phyloP scores from a whole-genome alignment of 352 stramenopile species.

The Phytophthora ramorum region DNA sequence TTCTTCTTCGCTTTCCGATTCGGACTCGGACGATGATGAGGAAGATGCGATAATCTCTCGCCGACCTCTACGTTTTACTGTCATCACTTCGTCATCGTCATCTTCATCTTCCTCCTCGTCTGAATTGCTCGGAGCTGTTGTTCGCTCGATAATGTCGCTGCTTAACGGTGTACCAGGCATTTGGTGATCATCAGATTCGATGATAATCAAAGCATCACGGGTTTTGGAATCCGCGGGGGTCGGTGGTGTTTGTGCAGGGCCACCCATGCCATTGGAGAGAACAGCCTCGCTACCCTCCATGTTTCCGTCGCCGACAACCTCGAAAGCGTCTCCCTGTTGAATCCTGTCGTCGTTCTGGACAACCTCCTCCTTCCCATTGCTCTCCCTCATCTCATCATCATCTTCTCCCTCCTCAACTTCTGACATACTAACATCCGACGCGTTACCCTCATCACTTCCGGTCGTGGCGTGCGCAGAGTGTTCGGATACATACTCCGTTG shows the following conservation, averaged over 20 bases:
- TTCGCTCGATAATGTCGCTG: conserved; percentile 32
- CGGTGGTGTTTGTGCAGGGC: not conserved
- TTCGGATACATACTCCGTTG: not conserved
- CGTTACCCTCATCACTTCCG: conserved; percentile 20
- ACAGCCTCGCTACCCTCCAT: conserved; percentile 1
- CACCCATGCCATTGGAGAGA: not conserved
- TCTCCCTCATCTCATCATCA: conserved; percentile 20
- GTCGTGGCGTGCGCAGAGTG: conserved; percentile 8
- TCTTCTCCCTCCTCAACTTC: conserved; percentile 23
- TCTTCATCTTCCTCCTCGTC: conserved; percentile 34
- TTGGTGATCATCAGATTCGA: not conserved
- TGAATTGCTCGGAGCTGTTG: conserved; percentile 25
- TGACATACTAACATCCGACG: conserved; percentile 29
- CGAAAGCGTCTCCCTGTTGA: conserved; percentile 27
- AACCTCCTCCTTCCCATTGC: conserved; percentile 19
- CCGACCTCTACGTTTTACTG: conserved; percentile 20
- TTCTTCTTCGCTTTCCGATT: conserved; percentile 39
- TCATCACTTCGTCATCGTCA: conserved; percentile 23
- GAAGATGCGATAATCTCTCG: conserved; percentile 21
- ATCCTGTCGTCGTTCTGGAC: conserved; percentile 36
- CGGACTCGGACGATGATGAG: conserved; percentile 49
- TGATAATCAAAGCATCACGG: not conserved
- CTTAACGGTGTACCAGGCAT: conserved; percentile 11
- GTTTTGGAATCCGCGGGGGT: not conserved
- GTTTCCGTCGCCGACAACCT: conserved; percentile 27